phyloP scores from a whole-genome alignment of 208 protist genomes.

The Acanthamoeba triangularis region DNA sequence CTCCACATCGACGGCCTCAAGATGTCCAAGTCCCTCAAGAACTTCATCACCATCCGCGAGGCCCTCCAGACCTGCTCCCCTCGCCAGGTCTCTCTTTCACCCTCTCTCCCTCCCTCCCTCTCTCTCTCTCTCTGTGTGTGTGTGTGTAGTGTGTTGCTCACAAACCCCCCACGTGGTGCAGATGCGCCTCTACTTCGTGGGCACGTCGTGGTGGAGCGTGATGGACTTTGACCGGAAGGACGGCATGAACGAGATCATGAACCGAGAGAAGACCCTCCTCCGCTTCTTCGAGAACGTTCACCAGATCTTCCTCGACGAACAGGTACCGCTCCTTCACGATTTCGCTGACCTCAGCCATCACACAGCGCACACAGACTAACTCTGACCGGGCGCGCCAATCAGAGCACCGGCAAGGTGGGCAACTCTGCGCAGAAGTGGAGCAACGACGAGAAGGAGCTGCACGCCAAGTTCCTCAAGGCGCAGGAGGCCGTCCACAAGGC shows the following conservation, averaged over 20 bases:
- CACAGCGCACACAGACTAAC: neutral
- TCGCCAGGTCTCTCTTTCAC: conserved; percentile 91
- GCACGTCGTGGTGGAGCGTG: conserved; percentile 38
- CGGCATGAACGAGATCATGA: conserved; percentile 88
- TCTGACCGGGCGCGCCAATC: neutral
- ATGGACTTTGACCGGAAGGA: conserved; percentile 72
- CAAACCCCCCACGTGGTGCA: conserved; percentile 76
- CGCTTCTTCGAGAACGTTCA: conserved; percentile 74
- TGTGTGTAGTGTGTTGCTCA: conserved; percentile 94
- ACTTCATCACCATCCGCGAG: conserved; percentile 99
- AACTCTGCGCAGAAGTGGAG: neutral
- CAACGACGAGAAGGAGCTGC: conserved; percentile 9
- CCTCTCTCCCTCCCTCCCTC: conserved; percentile 97
- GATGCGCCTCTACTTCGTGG: conserved; percentile 73
- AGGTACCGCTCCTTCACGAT: neutral
- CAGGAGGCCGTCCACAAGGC: conserved; percentile 93
- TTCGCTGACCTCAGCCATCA: no score
- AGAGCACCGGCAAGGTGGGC: neutral
- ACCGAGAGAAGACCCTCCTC: conserved; percentile 83
- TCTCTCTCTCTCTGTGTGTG: conserved; percentile 93
- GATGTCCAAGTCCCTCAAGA: conserved; percentile 99
- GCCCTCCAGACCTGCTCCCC: conserved; percentile 88
- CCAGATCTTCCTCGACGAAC: conserved; percentile 8
- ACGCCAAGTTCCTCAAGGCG: conserved; percentile 40
- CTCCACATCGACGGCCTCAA: conserved; percentile 98